Base-by-base conservation (phyloP, 352 stramenopile genomes). In the Phytophthora sojae region DNA sequence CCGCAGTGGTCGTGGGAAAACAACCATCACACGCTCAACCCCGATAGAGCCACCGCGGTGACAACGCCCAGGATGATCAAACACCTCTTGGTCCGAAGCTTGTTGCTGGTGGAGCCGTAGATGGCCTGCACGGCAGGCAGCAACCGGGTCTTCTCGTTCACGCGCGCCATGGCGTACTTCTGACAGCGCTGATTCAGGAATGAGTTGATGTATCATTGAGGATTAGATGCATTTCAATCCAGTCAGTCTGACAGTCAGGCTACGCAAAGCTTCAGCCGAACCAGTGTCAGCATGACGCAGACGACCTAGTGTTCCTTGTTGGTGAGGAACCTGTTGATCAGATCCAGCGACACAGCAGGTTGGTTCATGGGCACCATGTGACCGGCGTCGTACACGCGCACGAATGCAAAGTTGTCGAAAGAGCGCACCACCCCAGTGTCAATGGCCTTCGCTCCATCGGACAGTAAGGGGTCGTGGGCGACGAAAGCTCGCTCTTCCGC, bases 331-430 rank as follows among this genome's bases (percentile, higher is more conserved):
- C 21, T 21, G 21, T 21, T 76, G 50, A 89, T 80, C 61, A 89
- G 73, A 30, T 80, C 70, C 45, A 85, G 62, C n/a, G 77, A 68
- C 17, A 69, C 79, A 6, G 59, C 69, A 23, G 81, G 81, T 29
- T 89, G 77, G 19, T 86, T 71, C 21, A 67, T 82, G 2, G 82
- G 75, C 21, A 86, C 82, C 79, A 88, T 85, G 68, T 90, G 82
- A 21, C 81, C 81, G 7, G 81, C 79, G 23, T 88, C 80, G 58
- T 76, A 85, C 23, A 90, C 52, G 54, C 81, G 75, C 15, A 90
- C 64, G 30, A 90, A 77, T n/a, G 77, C 69, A 4, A 90, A 73
- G 42, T 77, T 79, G 12, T 81, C 63, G 47, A 75, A 84, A 14
- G 61, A 64, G 6, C 89, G 83, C 6, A 69, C 90, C 61, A 49